phyloP scores from a whole-genome alignment of 2,329 filamentous ascomycete genomes.

The Talaromyces marneffei region DNA sequence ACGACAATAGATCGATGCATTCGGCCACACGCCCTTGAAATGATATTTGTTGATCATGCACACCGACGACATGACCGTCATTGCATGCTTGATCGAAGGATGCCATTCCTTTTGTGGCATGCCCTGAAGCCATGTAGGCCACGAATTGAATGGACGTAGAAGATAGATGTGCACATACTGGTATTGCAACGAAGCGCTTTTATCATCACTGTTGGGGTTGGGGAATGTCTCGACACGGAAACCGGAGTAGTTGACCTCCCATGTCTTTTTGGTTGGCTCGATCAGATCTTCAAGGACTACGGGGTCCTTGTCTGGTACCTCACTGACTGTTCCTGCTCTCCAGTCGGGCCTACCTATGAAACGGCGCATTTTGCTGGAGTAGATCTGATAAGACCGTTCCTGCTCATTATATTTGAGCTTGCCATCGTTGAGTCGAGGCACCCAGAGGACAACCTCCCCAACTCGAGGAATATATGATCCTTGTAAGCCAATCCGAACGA shows the following conservation, averaged over 20 bases:
- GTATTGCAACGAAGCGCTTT: slow-evolving; percentile 49
- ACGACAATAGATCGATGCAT: slow-evolving; percentile 47
- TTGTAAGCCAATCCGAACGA: slow-evolving; percentile 40
- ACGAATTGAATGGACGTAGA: slow-evolving; percentile 52
- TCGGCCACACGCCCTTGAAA: slow-evolving; percentile 51
- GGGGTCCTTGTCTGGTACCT: slow-evolving; percentile 43
- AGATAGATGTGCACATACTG: slow-evolving; percentile 51
- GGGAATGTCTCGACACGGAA: slow-evolving; percentile 55
- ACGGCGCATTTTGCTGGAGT: slow-evolving; percentile 25
- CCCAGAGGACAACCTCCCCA: slow-evolving; percentile 55
- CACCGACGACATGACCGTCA: slow-evolving; percentile 49
- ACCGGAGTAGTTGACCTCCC: slow-evolving; percentile 46
- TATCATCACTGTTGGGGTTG: slow-evolving; percentile 46
- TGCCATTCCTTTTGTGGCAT: slow-evolving; percentile 42
- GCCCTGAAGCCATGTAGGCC: slow-evolving; percentile 44
- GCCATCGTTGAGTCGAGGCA: slow-evolving; percentile 25
- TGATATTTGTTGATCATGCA: slow-evolving; percentile 48
- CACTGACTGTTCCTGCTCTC: slow-evolving; percentile 53
- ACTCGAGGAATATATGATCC: slow-evolving; percentile 49
- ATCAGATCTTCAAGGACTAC: slow-evolving; percentile 44
- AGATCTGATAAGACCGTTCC: slow-evolving; percentile 28
- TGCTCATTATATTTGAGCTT: slow-evolving; percentile 33
- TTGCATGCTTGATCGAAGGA: slow-evolving; percentile 49
- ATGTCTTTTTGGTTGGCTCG: slow-evolving; percentile 33
- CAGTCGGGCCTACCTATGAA: slow-evolving; percentile 43